Evolutionary conservation across 2,329 filamentous ascomycete genomes (phyloP), one percentile per base, ranked within the genome.

Genomic region (Botryotinia globosa): DNA sequence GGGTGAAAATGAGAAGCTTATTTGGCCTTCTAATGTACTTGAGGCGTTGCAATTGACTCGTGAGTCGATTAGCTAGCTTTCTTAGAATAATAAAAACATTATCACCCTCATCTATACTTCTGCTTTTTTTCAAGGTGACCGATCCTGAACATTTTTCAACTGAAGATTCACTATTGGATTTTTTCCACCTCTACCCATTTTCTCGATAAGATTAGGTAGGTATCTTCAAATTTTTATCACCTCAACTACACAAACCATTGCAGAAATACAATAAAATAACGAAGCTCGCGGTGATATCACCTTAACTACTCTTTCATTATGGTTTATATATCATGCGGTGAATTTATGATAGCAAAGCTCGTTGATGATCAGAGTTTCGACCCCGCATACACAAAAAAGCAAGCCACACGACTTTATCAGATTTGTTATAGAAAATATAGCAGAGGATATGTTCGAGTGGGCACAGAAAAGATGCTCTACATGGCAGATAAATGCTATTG

Each of bases 401-500:
- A 66, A 54, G 64, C 64, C 16, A 54, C 45, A 0, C 64, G 34
- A 54, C 32, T 66, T 7, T 66, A 66, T 25, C 22, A 54, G 4
- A 54, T 66, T 39, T 18, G 32, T 18, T 66, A 39, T 29, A 66
- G 64, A 12, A 66, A 66, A 29, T 39, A 54, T 48, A 66, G 64
- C 45, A 37, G 64, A 39, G 45, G 64, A 54, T 66, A 66, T 12
- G 64, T 66, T 18, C 48, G 45, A 39, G 25, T 18, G 10, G 51
- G 45, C 10, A 66, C 64, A 14, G 64, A 66, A 39, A 66, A 22
- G 25, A 29, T 22, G 45, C 8, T 66, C 29, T 54, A 66, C 18
- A n/a, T 18, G 25, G 45, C 64, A n/a, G 64, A 66, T 54, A 34
- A 66, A 66, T 66, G 64, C 34, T 66, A 39, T 12, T 66, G 64